Conservation (phyloP, 1,284 basidiomycete genomes). For the Grifola frondosa region DNA sequence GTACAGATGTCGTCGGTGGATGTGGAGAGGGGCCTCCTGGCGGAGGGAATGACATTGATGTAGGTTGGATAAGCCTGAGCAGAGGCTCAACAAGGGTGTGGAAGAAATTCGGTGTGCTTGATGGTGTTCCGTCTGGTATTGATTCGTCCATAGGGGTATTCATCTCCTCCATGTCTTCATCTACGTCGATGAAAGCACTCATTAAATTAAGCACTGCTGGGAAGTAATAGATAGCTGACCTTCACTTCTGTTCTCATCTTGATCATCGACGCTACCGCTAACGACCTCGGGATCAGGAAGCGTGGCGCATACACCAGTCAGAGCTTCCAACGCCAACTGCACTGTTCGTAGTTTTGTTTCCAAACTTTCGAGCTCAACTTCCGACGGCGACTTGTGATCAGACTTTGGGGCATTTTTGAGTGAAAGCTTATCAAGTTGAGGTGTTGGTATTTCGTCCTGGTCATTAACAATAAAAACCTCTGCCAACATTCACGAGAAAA, state of each 20-base stretch:
- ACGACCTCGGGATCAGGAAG: conserved; percentile 68
- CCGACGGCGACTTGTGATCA: conserved; percentile 70
- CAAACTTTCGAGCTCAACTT: conserved; percentile 71
- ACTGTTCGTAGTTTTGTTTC: conserved; percentile 75
- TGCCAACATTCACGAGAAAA: conserved; percentile 28
- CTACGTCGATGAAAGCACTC: conserved; percentile 19
- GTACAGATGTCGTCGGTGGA: conserved; percentile 81
- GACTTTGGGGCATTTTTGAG: conserved; percentile 61
- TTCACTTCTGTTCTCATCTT: conserved; percentile 34
- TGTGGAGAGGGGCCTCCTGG: conserved; percentile 65
- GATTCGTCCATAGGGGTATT: conserved; percentile 34
- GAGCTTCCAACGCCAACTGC: conserved; percentile 79
- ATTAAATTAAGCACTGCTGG: not conserved
- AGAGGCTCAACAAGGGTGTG: conserved; percentile 61
- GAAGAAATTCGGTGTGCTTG: conserved; percentile 37
- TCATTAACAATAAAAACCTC: no score
- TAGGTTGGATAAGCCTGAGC: conserved; percentile 67
- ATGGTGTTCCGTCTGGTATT: conserved; percentile 19
- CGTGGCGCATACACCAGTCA: conserved; percentile 87
- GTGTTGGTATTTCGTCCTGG: no score
- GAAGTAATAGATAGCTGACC: no score
- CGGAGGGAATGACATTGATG: conserved; percentile 79
- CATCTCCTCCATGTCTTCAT: conserved; percentile 38
- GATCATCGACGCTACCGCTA: conserved; percentile 35
- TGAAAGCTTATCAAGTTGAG: conserved; percentile 55